Conservation (phyloP, 2,329 filamentous ascomycete species). For the Boeremia lycopersici region DNA sequence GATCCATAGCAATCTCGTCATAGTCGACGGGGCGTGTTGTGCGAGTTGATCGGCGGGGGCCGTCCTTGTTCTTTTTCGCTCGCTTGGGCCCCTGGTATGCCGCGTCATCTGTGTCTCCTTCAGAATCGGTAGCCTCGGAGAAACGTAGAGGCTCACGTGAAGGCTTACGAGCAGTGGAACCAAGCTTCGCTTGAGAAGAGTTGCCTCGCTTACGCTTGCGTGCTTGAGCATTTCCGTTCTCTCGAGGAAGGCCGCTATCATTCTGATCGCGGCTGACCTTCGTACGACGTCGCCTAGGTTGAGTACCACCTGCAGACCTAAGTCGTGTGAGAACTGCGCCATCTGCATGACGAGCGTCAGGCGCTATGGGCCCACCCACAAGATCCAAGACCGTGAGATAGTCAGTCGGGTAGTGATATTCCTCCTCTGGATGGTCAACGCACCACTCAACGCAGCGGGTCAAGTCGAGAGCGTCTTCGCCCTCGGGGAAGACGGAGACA, state of each 20-base stretch:
- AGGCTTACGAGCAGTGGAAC: not conserved
- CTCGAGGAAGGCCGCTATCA: not conserved
- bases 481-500: conserved; percentile 28
- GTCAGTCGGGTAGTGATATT: conserved; percentile 33
- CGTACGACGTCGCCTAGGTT: not conserved
- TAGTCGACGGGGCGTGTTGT: not conserved
- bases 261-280: not conserved
- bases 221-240: not conserved
- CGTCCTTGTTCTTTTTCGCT: not conserved
- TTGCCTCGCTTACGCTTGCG: not conserved
- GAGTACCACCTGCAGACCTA: not conserved
- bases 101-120: not conserved
- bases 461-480: conserved; percentile 36
- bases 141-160: too few species aligned
- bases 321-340: not conserved
- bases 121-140: not conserved
- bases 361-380: not conserved
- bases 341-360: not conserved
- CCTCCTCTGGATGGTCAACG: conserved; percentile 22
- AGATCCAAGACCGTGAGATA: conserved; percentile 12
- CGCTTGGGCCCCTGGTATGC: conserved; percentile 1
- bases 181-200: not conserved
- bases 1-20: not conserved
- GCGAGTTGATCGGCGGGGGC: conserved; percentile 1
- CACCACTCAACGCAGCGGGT: conserved; percentile 32